Conservation (phyloP, 192 early-diverging fungal species). For the Mycoemilia scoparia region DNA sequence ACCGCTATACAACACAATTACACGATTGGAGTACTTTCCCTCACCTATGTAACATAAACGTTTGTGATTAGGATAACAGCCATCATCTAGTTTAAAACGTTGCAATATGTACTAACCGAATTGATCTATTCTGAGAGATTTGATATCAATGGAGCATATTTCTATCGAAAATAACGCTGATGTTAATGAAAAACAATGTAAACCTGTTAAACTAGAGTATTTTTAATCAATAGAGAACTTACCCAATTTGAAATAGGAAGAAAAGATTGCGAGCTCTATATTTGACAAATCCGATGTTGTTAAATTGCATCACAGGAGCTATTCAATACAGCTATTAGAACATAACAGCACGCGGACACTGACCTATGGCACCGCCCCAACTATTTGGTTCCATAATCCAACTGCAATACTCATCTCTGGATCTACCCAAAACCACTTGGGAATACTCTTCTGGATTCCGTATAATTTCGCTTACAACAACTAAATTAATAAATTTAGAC, state of each 20-base stretch:
- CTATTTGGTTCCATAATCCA: conserved; percentile 34
- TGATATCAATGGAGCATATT: conserved; percentile 43
- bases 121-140: conserved; percentile 30
- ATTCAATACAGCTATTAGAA: neutral
- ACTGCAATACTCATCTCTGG: conserved; percentile 26
- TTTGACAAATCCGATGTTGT: too few species aligned
- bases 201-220: conserved; percentile 10
- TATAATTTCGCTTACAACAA: conserved; percentile 21
- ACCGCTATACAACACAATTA: conserved; percentile 36
- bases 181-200: too few species aligned
- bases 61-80: too few species aligned
- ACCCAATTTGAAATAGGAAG: too few species aligned
- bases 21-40: conserved; percentile 18
- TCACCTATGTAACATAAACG: too few species aligned
- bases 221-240: neutral
- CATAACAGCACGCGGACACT: neutral
- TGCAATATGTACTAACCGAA: too few species aligned
- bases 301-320: too few species aligned
- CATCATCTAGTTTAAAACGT: too few species aligned
- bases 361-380: conserved; percentile 45
- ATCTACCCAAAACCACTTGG: conserved; percentile 32
- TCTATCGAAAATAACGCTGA: conserved; percentile 32
- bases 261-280: too few species aligned
- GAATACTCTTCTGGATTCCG: conserved; percentile 27
- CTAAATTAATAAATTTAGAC: conserved; percentile 7